Conservation (phyloP, 2,329 filamentous ascomycete species). For the Botryotinia calthae region DNA sequence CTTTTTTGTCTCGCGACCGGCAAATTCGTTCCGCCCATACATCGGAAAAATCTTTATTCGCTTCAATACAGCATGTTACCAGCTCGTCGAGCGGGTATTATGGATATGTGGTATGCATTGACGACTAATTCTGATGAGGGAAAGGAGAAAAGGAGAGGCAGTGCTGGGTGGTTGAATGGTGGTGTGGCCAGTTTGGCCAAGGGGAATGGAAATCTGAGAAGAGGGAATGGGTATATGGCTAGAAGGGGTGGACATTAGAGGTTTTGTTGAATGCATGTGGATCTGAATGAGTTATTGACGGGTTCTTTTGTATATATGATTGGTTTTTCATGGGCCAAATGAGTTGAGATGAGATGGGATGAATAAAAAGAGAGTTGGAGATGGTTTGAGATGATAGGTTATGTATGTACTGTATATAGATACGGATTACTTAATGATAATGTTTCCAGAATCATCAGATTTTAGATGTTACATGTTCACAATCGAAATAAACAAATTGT, state of each 20-base stretch:
- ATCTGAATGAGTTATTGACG: neutral
- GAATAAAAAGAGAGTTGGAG: neutral
- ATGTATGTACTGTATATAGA: slow-evolving; percentile 18
- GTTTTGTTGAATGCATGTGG: neutral
- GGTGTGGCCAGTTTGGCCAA: slow-evolving; percentile 3
- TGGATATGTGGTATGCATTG: slow-evolving; percentile 70
- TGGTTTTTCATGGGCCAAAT: neutral
- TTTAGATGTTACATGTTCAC: neutral
- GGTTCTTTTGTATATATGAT: slow-evolving; percentile 20
- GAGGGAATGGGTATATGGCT: slow-evolving; percentile 19
- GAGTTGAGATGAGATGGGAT: neutral
- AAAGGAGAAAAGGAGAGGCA: slow-evolving; percentile 23
- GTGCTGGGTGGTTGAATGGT: slow-evolving; percentile 15
- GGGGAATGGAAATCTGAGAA: slow-evolving; percentile 14
- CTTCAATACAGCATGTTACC: slow-evolving; percentile 98
- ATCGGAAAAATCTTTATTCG: slow-evolving; percentile 90
- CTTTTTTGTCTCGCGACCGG: slow-evolving; percentile 85
- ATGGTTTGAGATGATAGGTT: neutral
- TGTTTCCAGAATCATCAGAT: neutral
- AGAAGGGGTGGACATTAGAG: slow-evolving; percentile 14
- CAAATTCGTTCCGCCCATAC: slow-evolving; percentile 90
- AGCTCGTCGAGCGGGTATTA: slow-evolving; percentile 71
- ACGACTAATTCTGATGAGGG: slow-evolving; percentile 25
- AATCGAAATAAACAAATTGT: neutral
- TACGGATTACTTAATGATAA: slow-evolving; percentile 21